phyloP scores from a whole-genome alignment of 495 filamentous ascomycete species.

The Xylaria sp. region DNA sequence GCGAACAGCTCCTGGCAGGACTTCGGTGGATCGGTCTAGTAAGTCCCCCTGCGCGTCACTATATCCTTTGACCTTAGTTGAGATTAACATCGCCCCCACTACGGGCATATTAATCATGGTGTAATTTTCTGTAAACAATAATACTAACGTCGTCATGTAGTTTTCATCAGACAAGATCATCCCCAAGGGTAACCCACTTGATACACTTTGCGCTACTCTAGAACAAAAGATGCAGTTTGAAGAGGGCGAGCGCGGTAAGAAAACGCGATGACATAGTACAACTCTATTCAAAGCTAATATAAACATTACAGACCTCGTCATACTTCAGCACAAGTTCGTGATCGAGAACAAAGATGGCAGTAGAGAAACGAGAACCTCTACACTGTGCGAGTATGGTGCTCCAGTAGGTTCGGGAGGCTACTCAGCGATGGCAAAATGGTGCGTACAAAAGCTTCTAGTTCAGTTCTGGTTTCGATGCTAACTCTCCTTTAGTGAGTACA shows the following conservation, averaged over 20 bases:
- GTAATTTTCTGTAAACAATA: neutral
- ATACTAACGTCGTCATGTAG: constrained; percentile 7
- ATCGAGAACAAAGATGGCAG: constrained; percentile 78
- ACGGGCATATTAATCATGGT: neutral
- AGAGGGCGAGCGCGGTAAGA: constrained; percentile 69
- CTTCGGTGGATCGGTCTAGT: constrained; percentile 82
- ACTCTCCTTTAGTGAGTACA: constrained; percentile 19
- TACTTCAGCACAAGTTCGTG: constrained; percentile 93
- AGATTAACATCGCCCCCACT: neutral
- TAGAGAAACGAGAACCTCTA: constrained; percentile 78
- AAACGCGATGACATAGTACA: neutral
- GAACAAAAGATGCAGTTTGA: constrained; percentile 93
- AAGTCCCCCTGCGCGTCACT: neutral
- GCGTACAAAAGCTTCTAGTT: neutral
- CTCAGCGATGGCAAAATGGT: constrained; percentile 82
- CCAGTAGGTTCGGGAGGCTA: constrained; percentile 80
- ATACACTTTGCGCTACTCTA: constrained; percentile 87
- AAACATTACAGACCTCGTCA: constrained; percentile 48
- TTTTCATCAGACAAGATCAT: constrained; percentile 79
- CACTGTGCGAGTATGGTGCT: constrained; percentile 86
- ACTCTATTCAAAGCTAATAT: constrained; percentile 14
- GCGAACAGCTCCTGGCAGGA: constrained; percentile 75
- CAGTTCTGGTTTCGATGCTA: neutral
- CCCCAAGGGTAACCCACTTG: constrained; percentile 80
- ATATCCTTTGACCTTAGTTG: neutral